Base-by-base conservation (phyloP, 2,329 filamentous ascomycete species). In the Arachnopeziza araneosa region DNA sequence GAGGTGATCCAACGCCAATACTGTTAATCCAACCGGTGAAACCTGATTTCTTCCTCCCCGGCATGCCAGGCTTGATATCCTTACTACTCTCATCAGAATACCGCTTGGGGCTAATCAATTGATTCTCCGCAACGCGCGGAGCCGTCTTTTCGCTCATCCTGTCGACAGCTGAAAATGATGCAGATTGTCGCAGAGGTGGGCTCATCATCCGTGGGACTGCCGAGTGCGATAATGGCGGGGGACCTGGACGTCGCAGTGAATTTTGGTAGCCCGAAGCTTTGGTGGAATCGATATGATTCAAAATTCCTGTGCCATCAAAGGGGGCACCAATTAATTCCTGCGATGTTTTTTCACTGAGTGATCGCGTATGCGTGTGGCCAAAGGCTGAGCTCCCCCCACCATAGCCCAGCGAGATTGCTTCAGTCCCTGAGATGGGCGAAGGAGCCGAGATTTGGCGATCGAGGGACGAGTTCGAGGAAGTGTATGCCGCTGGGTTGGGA, bases 1-100 rank as follows among this genome's bases (percentile, higher is more conserved):
- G 90, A 57, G 90, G 92, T 44, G 92, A 93, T 66, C 90, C 89
- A 61, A 96, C 86, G 72, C 87, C 79, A 62, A 88, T 73, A 73
- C 88, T 93, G 73, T 87, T 93, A 79, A 96, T 87, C 70, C 96
- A 92, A 67, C 87, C 90, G 19, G 90, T 92, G 72, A 96, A 91
- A 60, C 90, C 91, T 56, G 89, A 90, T 79, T 96, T 96, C 78
- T 96, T 96, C 70, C 90, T 84, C 36, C 36, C 36, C 63, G 87
- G 75, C 63, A 87, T 78, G 2, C 80, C 77, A 19, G 80, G 78
- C 70, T 85, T 88, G 51, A 81, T 75, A 58, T 88, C 84, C 68
- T 83, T 85, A 63, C 77, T 79, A 44, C 12, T 23, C 75, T 96
- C 91, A 75, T 95, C 91, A 19, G 91, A 95, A 73, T 87, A 89